A percentile compares a stretch with the other conserved stretches of the same genome.
phyloP scores from a whole-genome alignment of 2,329 filamentous ascomycete genomes.

The Fusarium luffae region DNA sequence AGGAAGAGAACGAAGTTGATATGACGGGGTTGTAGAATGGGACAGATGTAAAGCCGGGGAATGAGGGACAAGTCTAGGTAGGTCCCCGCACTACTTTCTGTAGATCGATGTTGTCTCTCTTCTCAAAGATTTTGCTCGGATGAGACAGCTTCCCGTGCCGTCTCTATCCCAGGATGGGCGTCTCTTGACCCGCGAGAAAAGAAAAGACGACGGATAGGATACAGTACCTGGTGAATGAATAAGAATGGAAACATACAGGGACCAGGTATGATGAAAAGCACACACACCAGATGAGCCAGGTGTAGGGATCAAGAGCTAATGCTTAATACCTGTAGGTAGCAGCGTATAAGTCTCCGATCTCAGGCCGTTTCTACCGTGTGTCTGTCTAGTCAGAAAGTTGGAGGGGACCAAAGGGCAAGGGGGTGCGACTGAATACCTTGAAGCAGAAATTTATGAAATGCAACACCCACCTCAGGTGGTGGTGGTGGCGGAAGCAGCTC shows the following conservation, averaged over 20 bases:
- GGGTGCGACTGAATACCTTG: conserved; percentile 21
- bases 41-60: conserved; percentile 37
- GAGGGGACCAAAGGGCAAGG: conserved; percentile 27
- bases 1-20: conserved; percentile 35
- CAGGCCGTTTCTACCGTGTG: conserved; percentile 33
- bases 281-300: conserved; percentile 30
- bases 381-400: conserved; percentile 30
- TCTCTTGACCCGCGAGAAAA: conserved; percentile 39
- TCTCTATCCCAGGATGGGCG: conserved; percentile 38
- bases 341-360: conserved; percentile 40
- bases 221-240: conserved; percentile 34
- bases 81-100: conserved; percentile 40
- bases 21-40: conserved; percentile 41
- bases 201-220: conserved; percentile 25
- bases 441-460: conserved; percentile 15
- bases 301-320: conserved; percentile 44
- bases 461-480: conserved; percentile 32
- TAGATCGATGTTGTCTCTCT: conserved; percentile 44
- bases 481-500: conserved; percentile 34
- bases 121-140: conserved; percentile 39
- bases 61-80: conserved; percentile 35
- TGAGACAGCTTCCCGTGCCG: conserved; percentile 38
- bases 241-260: conserved; percentile 40
- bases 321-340: conserved; percentile 25
- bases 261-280: conserved; percentile 35